phyloP scores from a whole-genome alignment of 352 stramenopile species.

The Hyaloperonospora brassicae region DNA sequence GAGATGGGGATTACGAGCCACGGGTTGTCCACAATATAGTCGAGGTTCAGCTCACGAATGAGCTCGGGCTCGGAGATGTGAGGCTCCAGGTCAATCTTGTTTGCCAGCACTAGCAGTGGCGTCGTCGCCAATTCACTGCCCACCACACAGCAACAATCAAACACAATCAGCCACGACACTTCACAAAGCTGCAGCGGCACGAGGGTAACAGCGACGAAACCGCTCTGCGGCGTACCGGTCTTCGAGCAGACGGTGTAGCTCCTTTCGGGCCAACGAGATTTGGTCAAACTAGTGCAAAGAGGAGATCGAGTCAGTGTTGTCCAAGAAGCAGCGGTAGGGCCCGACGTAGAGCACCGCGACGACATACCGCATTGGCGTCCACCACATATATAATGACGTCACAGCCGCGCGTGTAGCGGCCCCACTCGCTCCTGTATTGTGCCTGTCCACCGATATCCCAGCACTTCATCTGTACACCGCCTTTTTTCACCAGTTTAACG shows the following conservation, averaged over 20 bases:
- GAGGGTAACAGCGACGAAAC: too few species aligned
- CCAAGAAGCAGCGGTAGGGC: background rate
- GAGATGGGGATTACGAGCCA: slow-evolving; percentile 98
- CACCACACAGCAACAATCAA: slow-evolving; percentile 4
- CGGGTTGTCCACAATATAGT: slow-evolving; percentile 98
- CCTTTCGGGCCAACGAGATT: slow-evolving; percentile 91
- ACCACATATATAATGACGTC: slow-evolving; percentile 99
- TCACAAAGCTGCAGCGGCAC: too few species aligned
- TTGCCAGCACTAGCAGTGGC: slow-evolving; percentile 94
- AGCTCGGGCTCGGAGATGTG: slow-evolving; percentile 87
- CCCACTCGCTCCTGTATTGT: slow-evolving; percentile 93
- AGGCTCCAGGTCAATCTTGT: slow-evolving; percentile 98
- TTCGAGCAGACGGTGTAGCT: slow-evolving; percentile 90
- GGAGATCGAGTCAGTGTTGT: slow-evolving; percentile 2
- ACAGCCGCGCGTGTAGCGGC: slow-evolving; percentile 92
- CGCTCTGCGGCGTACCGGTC: slow-evolving; percentile 73
- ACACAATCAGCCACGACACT: background rate
- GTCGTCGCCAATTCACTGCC: slow-evolving; percentile 82
- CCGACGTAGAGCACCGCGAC: background rate
- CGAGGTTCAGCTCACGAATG: slow-evolving; percentile 93
- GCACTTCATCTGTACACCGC: slow-evolving; percentile 96
- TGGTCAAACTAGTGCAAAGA: slow-evolving; percentile 76
- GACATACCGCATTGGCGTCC: slow-evolving; percentile 89
- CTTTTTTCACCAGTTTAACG: slow-evolving; percentile 95
- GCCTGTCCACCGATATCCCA: slow-evolving; percentile 97